Evolutionary conservation across 805 yeast genomes (phyloP).

Genomic region (Phaffomyces opuntiae): DNA sequence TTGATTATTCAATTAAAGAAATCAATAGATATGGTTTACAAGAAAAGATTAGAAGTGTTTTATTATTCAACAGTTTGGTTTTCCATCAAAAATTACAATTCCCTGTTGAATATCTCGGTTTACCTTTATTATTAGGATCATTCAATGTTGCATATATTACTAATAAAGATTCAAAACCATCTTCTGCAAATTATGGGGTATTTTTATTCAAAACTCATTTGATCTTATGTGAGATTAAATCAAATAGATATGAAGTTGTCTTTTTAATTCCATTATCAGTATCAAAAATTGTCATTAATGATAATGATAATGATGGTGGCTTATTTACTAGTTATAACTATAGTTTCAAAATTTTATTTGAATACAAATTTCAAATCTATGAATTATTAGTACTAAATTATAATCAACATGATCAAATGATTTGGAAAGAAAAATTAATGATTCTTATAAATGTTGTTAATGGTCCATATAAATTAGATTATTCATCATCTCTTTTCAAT

Average conservation of each 20-base stretch:
- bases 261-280: conserved; percentile 44
- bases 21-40: conserved; percentile 25
- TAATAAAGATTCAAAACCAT: conserved; percentile 4
- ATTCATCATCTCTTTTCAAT: conserved; percentile 17
- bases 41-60: conserved; percentile 15
- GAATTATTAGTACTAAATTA: conserved; percentile 37
- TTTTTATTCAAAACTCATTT: conserved; percentile 47
- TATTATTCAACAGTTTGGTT: conserved; percentile 12
- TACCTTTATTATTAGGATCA: conserved; percentile 37
- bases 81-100: conserved; percentile 18
- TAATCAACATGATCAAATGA: conserved; percentile 26
- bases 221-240: conserved; percentile 27
- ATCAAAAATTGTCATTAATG: conserved; percentile 19
- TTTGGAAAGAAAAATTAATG: conserved; percentile 36
- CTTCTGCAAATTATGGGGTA: conserved; percentile 24
- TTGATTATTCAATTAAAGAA: conserved; percentile 21
- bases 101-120: conserved; percentile 42
- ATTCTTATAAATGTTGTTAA: conserved; percentile 24
- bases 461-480: conserved; percentile 29
- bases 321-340: conserved; percentile 26
- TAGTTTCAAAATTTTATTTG: conserved; percentile 41
- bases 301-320: conserved; percentile 24
- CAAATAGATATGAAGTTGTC: conserved; percentile 27
- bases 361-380: conserved; percentile 31
- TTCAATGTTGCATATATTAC: conserved; percentile 34